A percentile compares a stretch with the other conserved stretches of the same genome.
Conservation (phyloP, 768 basidiomycete species). For the Rhizopogon rudus region DNA sequence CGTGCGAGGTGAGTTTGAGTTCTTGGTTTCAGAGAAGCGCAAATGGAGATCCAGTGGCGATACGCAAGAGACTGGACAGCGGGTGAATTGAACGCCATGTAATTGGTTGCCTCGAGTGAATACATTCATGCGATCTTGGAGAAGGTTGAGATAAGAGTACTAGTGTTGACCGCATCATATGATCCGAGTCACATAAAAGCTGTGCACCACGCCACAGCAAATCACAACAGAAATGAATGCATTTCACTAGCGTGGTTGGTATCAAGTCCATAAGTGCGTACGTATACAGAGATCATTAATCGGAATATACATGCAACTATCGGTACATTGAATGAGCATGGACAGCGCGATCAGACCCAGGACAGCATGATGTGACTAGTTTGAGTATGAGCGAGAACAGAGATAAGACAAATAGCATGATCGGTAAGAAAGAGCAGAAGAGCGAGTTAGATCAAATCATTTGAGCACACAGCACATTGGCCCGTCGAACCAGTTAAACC, state of each 20-base stretch:
- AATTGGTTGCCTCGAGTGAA: background rate
- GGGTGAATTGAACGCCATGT: background rate
- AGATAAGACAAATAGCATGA: background rate
- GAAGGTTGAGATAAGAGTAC: too few species aligned
- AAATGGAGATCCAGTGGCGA: background rate
- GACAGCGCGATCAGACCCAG: background rate
- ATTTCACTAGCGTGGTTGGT: slow-evolving; percentile 1
- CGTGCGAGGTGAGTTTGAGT: background rate
- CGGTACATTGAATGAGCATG: background rate
- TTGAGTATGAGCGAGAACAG: background rate
- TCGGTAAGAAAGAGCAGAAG: background rate
- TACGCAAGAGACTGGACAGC: background rate
- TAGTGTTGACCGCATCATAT: background rate
- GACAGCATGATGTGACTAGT: background rate
- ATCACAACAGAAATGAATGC: background rate
- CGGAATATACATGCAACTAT: background rate
- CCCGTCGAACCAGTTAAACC: background rate
- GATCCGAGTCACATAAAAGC: background rate
- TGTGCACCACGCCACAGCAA: too few species aligned
- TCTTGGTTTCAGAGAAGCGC: background rate
- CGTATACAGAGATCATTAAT: background rate
- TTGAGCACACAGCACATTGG: background rate
- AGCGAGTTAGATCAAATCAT: background rate
- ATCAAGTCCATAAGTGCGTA: background rate
- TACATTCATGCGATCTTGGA: too few species aligned